Evolutionary conservation across 2,329 filamentous ascomycete species (phyloP), one percentile per base, ranked within the genome.

Genomic region (Trichoderma sp.): DNA sequence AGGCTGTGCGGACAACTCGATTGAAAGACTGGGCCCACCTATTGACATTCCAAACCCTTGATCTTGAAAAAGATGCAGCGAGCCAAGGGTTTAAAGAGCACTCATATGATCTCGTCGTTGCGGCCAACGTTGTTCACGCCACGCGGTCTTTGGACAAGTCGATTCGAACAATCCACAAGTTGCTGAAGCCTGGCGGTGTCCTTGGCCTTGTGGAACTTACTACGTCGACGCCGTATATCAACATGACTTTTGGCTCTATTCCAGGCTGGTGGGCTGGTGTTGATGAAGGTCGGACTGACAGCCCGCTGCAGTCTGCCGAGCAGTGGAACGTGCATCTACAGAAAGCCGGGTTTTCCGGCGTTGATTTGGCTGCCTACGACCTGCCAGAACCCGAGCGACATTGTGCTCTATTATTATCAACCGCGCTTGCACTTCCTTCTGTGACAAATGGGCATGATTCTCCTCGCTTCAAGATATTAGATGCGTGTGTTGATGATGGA

Each of bases 11-110:
- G 71, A 72, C n/a, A 70, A 75, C 27, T 69, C 68, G 14, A 76
- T 79, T 70, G 49, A 70, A 43, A 62, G 33, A 71, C 1, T 74
- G 73, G 61, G 69, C 63, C 3, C 59, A 67, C 16, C 60, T 70
- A 3, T 77, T 82, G 69, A 73, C 64, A 5, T 83, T 78, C 71
- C 77, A 77, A 37, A 74, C 73, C 1, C 74, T 82, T 5, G 76
- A 83, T 47, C 73, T 80, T 8, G 74, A 80, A 68, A 73, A 72
- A n/a, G 74, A 78, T 16, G 75, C 76, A 0, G 19, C 66, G 1
- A 58, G 69, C 1, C 77, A 79, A 53, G 77, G 76, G 1, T 79
- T 76, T 49, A 71, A 71, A 5, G 68, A 63, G 0, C 69, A 69
- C 8, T 66, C 67, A 5, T 79, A 78, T 40, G 77, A 78, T 58